Evolutionary conservation across 2,329 filamentous ascomycete species (phyloP).

Genomic region (Chlorencoelia australis): DNA sequence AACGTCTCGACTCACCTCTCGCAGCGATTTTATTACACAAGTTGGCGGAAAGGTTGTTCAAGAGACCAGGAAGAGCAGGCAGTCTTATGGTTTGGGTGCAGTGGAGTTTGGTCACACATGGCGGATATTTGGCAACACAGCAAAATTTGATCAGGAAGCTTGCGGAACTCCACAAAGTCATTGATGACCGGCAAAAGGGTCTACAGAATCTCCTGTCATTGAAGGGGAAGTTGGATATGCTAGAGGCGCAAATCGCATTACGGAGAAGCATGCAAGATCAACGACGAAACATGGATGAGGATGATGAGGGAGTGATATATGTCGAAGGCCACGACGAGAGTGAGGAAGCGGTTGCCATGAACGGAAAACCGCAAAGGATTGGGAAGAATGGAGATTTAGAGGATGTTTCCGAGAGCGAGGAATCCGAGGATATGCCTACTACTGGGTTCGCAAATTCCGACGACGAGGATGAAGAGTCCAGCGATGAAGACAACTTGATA

Average conservation of each 20-base stretch:
- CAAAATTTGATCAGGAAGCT: slow-evolving; percentile 74
- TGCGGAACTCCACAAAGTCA: slow-evolving; percentile 69
- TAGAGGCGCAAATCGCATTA: slow-evolving; percentile 80
- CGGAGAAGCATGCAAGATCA: slow-evolving; percentile 55
- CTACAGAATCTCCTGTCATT: slow-evolving; percentile 74
- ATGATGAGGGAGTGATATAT: slow-evolving; percentile 61
- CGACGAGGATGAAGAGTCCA: slow-evolving; percentile 35
- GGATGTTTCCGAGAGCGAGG: slow-evolving; percentile 20
- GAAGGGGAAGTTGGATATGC: slow-evolving; percentile 92
- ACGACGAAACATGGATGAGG: slow-evolving; percentile 32
- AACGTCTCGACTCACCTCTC: slow-evolving; percentile 76
- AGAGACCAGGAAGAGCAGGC: slow-evolving; percentile 78
- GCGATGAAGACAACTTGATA: slow-evolving; percentile 33
- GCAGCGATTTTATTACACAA: slow-evolving; percentile 71
- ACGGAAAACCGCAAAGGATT: slow-evolving; percentile 32
- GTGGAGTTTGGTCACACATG: slow-evolving; percentile 86
- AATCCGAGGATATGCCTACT: slow-evolving; percentile 30
- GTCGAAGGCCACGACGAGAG: slow-evolving; percentile 64
- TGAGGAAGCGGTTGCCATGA: slow-evolving; percentile 35
- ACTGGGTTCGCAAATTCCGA: slow-evolving; percentile 39
- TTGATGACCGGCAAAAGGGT: slow-evolving; percentile 76
- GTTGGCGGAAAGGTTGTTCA: slow-evolving; percentile 77
- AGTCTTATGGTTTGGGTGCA: slow-evolving; percentile 92
- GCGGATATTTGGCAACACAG: slow-evolving; percentile 79
- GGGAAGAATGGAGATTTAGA: slow-evolving; percentile 15